phyloP scores from a whole-genome alignment of 495 filamentous ascomycete species.

The Aspergillus asperescens region DNA sequence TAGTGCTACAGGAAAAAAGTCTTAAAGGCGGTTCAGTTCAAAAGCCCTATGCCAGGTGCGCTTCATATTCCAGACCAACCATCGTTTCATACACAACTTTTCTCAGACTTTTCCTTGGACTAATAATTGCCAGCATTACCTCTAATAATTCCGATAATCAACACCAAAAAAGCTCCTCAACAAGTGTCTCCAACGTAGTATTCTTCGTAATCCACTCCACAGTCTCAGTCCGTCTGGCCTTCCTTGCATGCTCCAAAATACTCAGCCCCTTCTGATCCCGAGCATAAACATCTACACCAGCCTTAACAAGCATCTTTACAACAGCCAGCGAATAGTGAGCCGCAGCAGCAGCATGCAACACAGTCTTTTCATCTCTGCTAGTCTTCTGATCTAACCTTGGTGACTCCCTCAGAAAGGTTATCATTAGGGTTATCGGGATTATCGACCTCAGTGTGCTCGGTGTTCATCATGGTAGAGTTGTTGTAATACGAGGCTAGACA shows the following conservation, averaged over 20 bases:
- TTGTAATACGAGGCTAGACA: background rate
- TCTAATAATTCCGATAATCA: too few relatives aligned
- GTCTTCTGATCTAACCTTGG: background rate
- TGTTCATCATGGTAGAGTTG: constrained; percentile 25
- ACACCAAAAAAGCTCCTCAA: background rate
- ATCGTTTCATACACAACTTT: too few relatives aligned
- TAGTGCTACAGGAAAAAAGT: too few relatives aligned
- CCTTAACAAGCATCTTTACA: background rate
- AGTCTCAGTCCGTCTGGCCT: background rate
- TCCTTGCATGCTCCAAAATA: background rate
- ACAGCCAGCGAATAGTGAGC: background rate
- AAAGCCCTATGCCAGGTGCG: too few relatives aligned
- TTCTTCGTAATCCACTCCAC: background rate
- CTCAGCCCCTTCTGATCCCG: background rate
- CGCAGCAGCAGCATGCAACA: background rate
- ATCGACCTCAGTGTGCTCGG: constrained; percentile 16
- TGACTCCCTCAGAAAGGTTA: background rate
- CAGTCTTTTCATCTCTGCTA: background rate
- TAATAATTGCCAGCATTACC: too few relatives aligned
- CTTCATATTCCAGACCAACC: too few relatives aligned
- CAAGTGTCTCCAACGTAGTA: constrained; percentile 1
- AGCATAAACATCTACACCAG: background rate
- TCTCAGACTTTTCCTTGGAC: too few relatives aligned
- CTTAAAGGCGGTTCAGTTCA: too few relatives aligned
- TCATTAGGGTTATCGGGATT: background rate